Evolutionary conservation across 768 basidiomycete genomes (phyloP).

Genomic region (Piloderma croceum): DNA sequence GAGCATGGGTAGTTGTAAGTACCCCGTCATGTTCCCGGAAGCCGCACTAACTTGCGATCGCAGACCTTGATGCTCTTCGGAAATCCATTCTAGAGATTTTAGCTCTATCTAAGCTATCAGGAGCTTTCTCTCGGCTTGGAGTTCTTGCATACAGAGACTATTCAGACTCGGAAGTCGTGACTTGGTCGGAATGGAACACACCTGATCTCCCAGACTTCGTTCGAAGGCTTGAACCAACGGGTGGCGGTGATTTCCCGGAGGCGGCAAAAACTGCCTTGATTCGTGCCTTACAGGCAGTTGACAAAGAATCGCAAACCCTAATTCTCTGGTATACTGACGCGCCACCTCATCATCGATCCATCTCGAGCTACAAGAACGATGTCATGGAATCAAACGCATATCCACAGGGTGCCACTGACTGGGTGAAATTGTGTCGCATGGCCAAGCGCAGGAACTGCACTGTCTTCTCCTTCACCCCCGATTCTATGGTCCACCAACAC

Average conservation of each 20-base stretch:
- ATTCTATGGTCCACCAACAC: conserved; percentile 2
- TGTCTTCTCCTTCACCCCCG: conserved; percentile 18
- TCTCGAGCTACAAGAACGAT: conserved; percentile 13
- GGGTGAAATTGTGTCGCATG: conserved; percentile 21
- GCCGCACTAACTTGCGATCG: too few species aligned
- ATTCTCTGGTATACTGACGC: conserved; percentile 27
- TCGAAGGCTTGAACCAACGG: conserved; percentile 8
- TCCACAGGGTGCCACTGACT: conserved; percentile 19
- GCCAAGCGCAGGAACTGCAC: conserved; percentile 17
- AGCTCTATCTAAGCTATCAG: conserved; percentile 20
- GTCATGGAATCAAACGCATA: conserved; percentile 17
- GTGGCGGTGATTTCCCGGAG: conserved; percentile 25
- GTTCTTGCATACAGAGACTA: conserved; percentile 24
- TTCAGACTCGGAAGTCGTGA: conserved; percentile 13
- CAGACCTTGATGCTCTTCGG: conserved; percentile 18
- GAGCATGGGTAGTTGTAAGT: conserved; percentile 22
- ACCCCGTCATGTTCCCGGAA: not conserved
- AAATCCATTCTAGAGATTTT: conserved; percentile 22
- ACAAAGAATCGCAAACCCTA: conserved; percentile 18
- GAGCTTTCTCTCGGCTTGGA: conserved; percentile 21
- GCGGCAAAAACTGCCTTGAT: conserved; percentile 25
- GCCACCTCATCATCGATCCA: conserved; percentile 19
- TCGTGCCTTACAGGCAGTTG: conserved; percentile 16
- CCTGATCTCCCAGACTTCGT: conserved; percentile 16
- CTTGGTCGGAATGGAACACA: conserved; percentile 24